Percentiles rank a stretch among this genome's conserved stretches.
phyloP scores from a whole-genome alignment of 2,329 filamentous ascomycete species.

The Talaromyces sp. region DNA sequence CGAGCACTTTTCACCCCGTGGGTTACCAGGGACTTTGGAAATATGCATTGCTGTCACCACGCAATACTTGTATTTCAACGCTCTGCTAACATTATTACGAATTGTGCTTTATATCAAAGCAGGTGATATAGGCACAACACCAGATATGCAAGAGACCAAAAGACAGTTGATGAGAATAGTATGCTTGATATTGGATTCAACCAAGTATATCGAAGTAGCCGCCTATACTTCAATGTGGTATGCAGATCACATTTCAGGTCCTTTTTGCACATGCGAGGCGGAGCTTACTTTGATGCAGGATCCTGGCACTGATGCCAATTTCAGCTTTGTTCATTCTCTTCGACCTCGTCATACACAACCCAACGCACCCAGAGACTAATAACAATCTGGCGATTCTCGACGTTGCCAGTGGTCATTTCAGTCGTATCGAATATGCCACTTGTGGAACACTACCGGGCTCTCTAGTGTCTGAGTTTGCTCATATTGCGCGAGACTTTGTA shows the following conservation, averaged over 20 bases:
- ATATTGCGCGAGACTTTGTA: conserved; percentile 40
- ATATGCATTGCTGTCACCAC: conserved; percentile 23
- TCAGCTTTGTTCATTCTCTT: conserved; percentile 36
- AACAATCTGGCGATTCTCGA: conserved; percentile 38
- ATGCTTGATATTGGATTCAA: conserved; percentile 28
- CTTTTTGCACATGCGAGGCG: neutral
- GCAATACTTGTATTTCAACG: conserved; percentile 28
- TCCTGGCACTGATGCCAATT: conserved; percentile 32
- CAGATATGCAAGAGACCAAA: conserved; percentile 18
- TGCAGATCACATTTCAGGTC: conserved; percentile 13
- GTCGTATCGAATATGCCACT: conserved; percentile 35
- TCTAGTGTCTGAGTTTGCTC: conserved; percentile 36
- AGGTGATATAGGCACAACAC: conserved; percentile 11
- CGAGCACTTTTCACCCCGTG: conserved; percentile 18
- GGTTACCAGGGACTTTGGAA: conserved; percentile 16
- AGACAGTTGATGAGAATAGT: conserved; percentile 27
- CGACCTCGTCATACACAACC: conserved; percentile 35
- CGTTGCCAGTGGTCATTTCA: conserved; percentile 40
- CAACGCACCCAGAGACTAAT: conserved; percentile 28
- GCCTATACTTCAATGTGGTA: conserved; percentile 31
- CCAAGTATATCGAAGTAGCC: conserved; percentile 28
- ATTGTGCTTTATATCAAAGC: conserved; percentile 23
- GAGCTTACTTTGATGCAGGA: neutral
- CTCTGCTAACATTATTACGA: conserved; percentile 27
- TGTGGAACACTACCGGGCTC: conserved; percentile 34